These are phyloP conservation scores for Saturnispora ahearnii DNA, from an alignment of 805 yeast species.

Conservation along the genomic window DNA sequence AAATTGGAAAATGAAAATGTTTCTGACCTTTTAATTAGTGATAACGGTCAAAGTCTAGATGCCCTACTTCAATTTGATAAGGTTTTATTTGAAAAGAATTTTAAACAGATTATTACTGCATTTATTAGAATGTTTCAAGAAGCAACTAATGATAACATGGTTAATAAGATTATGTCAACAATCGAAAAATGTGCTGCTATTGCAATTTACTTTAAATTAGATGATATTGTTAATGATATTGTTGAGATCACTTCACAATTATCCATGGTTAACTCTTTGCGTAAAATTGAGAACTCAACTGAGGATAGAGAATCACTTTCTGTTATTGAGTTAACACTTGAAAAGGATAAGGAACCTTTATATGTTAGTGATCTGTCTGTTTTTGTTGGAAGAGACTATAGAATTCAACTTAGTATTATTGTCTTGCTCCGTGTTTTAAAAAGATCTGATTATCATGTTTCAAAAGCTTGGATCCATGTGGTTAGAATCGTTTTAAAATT, in stretches of 20 bases:
- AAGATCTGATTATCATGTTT: slow-evolving; percentile 42
- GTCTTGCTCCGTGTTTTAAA: slow-evolving; percentile 72
- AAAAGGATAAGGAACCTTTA: slow-evolving; percentile 46
- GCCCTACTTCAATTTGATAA: slow-evolving; percentile 52
- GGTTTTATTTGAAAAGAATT: slow-evolving; percentile 56
- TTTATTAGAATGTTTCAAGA: slow-evolving; percentile 72
- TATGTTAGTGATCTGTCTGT: slow-evolving; percentile 78
- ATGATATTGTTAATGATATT: slow-evolving; percentile 53
- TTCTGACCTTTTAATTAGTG: slow-evolving; percentile 8
- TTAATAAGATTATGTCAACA: slow-evolving; percentile 78
- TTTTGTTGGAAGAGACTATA: slow-evolving; percentile 80
- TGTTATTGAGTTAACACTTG: slow-evolving; percentile 38
- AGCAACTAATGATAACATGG: slow-evolving; percentile 84
- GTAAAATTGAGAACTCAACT: slow-evolving; percentile 21
- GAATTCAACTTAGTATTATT: slow-evolving; percentile 83
- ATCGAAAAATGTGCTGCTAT: slow-evolving; percentile 78
- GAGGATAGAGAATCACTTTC: slow-evolving; percentile 35
- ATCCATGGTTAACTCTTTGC: slow-evolving; percentile 50
- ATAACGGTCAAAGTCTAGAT: slow-evolving; percentile 14
- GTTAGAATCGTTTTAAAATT: slow-evolving; percentile 52
- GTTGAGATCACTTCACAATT: slow-evolving; percentile 58
- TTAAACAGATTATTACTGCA: slow-evolving; percentile 60
- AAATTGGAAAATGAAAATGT: slow-evolving; percentile 17
- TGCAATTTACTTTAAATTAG: slow-evolving; percentile 54
- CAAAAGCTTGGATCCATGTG: slow-evolving; percentile 50